Base-by-base conservation (phyloP, 345 rosid genomes). In the Durio zibethinus region DNA sequence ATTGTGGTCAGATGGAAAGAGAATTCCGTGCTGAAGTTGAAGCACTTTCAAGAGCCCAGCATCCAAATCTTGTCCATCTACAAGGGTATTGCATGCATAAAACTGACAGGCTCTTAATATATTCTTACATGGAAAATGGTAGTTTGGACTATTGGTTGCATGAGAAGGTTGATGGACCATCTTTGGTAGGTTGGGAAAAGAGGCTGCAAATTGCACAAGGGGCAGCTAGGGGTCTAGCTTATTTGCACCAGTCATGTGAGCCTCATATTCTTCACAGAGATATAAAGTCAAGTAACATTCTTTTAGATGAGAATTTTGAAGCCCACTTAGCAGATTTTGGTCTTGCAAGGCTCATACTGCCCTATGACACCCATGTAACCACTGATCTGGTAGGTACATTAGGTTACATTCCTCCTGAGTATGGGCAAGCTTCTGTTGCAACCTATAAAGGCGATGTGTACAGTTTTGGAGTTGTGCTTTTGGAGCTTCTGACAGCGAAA, bases 141-240 rank as follows among this genome's bases (percentile, higher is more conserved):
- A 93, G 98, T 86, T 87, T 93, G 83, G 98, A 93, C 80, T 93
- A 90, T 65, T 93, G 98, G 98, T 77, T 93, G 64, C 98, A 93
- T 74, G 97, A 93, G 78, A 89, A 88, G 33, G 69, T 75, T 5
- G 97, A 93, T 42, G 98, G 98, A 48, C 89, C 94, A 29, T 80
- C 91, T 45, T 64, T 60, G 0, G 75, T 93, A 2, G 87, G 85
- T 10, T 93, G 98, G 98, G 79, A 73, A 60, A 82, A 77, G 52
- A 90, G 98, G 79, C 88, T 93, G 72, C 86, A 66, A 53, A 90
- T 93, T 33, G 97, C 94, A 48, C 89, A 52, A 73, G 98, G 98
- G 4, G 84, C 98, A 0, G 97, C 94, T 1, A 80, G 83, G 53
- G 98, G 93, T 40, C 86, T 93, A 15, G 80, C 81, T 20, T 93